These are phyloP conservation scores for Limonium bicolor DNA, from an alignment of 148 eudicot genomes.

Conservation along the genomic window DNA sequence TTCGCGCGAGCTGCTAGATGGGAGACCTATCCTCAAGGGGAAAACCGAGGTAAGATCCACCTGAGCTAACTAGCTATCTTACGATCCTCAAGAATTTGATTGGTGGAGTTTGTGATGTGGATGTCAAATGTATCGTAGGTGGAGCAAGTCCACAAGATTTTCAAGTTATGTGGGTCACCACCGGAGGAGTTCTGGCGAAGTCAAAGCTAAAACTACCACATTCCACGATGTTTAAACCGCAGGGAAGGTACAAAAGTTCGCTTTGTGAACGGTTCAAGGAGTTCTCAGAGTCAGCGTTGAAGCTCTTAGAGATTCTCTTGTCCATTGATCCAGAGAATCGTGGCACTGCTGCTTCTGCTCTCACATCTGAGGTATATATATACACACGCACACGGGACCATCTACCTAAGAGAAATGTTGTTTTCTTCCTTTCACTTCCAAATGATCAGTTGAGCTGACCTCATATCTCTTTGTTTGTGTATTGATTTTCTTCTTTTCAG, in stretches of 20 bases:
- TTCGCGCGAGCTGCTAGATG: constrained; percentile 63
- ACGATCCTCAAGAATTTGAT: neutral
- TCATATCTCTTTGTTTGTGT: too few species aligned
- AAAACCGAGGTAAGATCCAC: constrained; percentile 58
- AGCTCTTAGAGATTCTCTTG: constrained; percentile 47
- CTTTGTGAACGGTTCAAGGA: constrained; percentile 48
- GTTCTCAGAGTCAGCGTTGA: constrained; percentile 41
- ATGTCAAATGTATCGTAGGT: constrained; percentile 25
- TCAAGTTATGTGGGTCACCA: constrained; percentile 84
- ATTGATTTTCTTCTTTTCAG: too few species aligned
- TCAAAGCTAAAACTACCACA: constrained; percentile 53
- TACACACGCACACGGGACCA: too few species aligned
- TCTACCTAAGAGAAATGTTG: too few species aligned
- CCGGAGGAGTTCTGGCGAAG: constrained; percentile 79
- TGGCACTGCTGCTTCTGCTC: constrained; percentile 67
- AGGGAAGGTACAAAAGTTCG: constrained; percentile 57
- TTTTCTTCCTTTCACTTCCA: too few species aligned
- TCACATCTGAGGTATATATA: constrained; percentile 39
- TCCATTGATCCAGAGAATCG: constrained; percentile 65
- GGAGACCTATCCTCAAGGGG: constrained; percentile 79
- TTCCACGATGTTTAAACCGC: constrained; percentile 78
- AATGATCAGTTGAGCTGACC: too few species aligned
- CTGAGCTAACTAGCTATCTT: neutral
- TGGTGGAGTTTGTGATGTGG: neutral
- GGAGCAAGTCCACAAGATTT: constrained; percentile 87